phyloP scores from a whole-genome alignment of 129 eudicot species.

The Apium graveolens region DNA sequence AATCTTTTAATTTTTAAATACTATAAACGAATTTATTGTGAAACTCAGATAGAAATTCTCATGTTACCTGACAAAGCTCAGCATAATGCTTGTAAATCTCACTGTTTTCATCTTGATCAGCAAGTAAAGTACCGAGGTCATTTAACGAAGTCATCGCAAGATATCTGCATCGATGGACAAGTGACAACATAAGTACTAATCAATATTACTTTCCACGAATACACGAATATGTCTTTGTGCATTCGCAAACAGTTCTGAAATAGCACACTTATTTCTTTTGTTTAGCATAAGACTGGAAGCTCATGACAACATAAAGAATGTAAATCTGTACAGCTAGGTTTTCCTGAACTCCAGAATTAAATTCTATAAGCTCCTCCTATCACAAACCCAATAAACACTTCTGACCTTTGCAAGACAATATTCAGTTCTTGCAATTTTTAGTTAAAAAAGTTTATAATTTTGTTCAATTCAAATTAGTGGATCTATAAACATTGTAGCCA shows the following conservation, averaged over 20 bases:
- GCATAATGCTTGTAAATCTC: slow-evolving; percentile 80
- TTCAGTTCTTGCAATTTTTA: background rate
- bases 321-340: background rate
- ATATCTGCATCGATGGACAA: slow-evolving; percentile 37
- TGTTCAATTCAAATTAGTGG: background rate
- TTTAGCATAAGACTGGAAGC: background rate
- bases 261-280: background rate
- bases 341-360: background rate
- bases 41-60: background rate
- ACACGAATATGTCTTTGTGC: background rate
- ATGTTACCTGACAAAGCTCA: slow-evolving; percentile 69
- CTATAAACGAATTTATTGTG: background rate
- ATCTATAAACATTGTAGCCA: background rate
- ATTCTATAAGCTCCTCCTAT: background rate
- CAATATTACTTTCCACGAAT: background rate
- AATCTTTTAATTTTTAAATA: no score
- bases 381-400: background rate
- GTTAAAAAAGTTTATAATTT: background rate
- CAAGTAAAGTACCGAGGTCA: slow-evolving; percentile 84
- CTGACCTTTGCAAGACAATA: background rate
- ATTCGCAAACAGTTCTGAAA: background rate
- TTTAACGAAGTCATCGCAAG: slow-evolving; percentile 69
- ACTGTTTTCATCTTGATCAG: slow-evolving; percentile 82
- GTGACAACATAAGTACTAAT: background rate
- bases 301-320: background rate